Conservation (phyloP, 2,329 filamentous ascomycete species). For the Hypoxylon rubiginosum region DNA sequence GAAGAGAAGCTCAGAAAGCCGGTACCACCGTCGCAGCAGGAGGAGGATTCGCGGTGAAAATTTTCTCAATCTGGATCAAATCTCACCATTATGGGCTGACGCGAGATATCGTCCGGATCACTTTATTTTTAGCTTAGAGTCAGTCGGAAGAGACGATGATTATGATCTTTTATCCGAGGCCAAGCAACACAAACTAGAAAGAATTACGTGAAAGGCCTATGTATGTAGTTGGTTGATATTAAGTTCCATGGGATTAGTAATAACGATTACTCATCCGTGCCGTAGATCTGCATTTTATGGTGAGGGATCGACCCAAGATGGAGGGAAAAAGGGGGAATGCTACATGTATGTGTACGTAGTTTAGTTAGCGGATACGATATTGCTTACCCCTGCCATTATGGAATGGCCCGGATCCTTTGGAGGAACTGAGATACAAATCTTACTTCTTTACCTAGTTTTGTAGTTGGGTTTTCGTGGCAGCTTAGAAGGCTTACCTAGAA, state of each 20-base stretch:
- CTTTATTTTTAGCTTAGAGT: neutral
- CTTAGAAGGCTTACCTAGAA: no score
- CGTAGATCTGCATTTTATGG: neutral
- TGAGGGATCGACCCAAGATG: conserved; percentile 1
- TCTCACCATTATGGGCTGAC: neutral
- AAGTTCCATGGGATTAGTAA: neutral
- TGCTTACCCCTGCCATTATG: neutral
- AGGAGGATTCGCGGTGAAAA: neutral
- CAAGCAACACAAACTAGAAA: neutral
- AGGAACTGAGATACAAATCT: no score
- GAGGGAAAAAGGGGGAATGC: neutral
- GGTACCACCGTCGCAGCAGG: neutral
- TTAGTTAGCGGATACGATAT: neutral
- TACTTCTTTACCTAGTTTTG: no score
- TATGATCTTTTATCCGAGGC: neutral
- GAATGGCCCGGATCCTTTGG: no score
- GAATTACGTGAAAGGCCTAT: no score
- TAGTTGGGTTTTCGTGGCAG: no score
- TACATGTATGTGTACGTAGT: neutral
- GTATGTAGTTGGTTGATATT: neutral
- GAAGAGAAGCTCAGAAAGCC: conserved; percentile 9
- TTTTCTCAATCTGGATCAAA: neutral
- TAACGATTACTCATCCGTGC: neutral
- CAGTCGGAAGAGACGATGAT: neutral
- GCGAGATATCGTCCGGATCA: neutral